These are phyloP conservation scores for Peniophora sp. DNA, from an alignment of 1,284 basidiomycete species.

Conservation along the genomic window DNA sequence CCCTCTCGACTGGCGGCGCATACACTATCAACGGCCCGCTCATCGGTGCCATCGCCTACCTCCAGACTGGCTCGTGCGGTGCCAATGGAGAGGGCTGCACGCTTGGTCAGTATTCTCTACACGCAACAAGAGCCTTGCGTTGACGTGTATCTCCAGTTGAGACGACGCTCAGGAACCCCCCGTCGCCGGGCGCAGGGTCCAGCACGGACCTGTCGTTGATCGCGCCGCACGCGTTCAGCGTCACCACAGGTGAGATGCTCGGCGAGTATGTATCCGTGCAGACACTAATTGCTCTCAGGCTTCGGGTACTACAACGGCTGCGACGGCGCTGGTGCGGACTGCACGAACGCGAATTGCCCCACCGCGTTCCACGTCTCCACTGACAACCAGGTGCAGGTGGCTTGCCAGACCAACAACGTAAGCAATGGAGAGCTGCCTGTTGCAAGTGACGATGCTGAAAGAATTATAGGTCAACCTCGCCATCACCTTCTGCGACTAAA, in stretches of 20 bases:
- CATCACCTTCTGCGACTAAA: no score
- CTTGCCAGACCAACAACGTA: slow-evolving; percentile 18
- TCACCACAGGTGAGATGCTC: no score
- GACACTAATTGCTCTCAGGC: slow-evolving; percentile 29
- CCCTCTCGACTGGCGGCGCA: not conserved
- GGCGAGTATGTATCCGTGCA: no score
- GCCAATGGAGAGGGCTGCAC: slow-evolving; percentile 14
- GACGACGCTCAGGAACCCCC: slow-evolving; percentile 14
- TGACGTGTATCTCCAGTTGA: slow-evolving; percentile 9
- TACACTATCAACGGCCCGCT: not conserved
- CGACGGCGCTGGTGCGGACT: slow-evolving; percentile 6
- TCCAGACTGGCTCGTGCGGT: slow-evolving; percentile 8
- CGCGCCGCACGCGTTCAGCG: slow-evolving; percentile 4
- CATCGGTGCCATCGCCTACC: not conserved
- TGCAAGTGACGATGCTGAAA: no score
- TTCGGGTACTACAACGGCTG: slow-evolving; percentile 7
- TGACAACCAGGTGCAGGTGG: slow-evolving; percentile 21
- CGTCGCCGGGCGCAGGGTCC: slow-evolving; percentile 13
- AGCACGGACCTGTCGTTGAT: slow-evolving; percentile 24
- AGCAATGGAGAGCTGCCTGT: not conserved
- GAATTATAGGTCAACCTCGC: no score
- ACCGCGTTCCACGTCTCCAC: slow-evolving; percentile 15
- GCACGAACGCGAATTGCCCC: slow-evolving; percentile 2
- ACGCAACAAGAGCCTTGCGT: no score
- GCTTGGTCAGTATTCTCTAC: no score